Conservation (phyloP, 371 early-diverging fungal genomes). For the Lichtheimia hyalospora region DNA sequence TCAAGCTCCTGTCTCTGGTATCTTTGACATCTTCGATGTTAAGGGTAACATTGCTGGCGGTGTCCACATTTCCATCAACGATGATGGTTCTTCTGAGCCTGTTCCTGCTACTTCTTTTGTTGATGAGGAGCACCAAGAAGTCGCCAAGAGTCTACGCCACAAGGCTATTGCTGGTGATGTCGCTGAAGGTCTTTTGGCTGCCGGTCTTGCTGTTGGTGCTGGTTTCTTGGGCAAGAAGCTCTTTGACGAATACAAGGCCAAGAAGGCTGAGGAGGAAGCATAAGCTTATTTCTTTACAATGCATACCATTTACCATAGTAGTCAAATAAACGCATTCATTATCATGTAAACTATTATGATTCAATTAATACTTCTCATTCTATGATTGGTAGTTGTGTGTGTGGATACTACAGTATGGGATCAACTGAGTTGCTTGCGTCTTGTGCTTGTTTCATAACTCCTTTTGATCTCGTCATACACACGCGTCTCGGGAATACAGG, state of each 20-base stretch:
- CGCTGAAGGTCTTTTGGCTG: slow-evolving; percentile 45
- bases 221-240: slow-evolving; percentile 53
- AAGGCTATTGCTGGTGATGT: slow-evolving; percentile 47
- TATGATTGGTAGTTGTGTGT: too few species aligned
- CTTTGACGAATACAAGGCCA: slow-evolving; percentile 30
- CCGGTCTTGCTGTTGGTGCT: slow-evolving; percentile 49
- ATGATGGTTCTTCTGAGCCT: slow-evolving; percentile 15
- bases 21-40: slow-evolving; percentile 47
- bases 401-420: too few species aligned
- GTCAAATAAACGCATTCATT: too few species aligned
- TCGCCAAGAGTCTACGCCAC: slow-evolving; percentile 43
- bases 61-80: slow-evolving; percentile 46
- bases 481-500: too few species aligned
- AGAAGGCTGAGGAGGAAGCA: slow-evolving; percentile 33
- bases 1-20: slow-evolving; percentile 50
- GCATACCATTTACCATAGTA: neutral
- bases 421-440: too few species aligned
- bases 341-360: too few species aligned
- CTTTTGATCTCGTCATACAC: too few species aligned
- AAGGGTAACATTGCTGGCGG: slow-evolving; percentile 50
- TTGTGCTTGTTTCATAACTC: too few species aligned
- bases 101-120: slow-evolving; percentile 46
- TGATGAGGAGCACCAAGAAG: slow-evolving; percentile 42
- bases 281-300: slow-evolving; percentile 1
- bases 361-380: too few species aligned